Evolutionary conservation across 2,329 filamentous ascomycete species (phyloP).

Genomic region (Alternaria arbusti): DNA sequence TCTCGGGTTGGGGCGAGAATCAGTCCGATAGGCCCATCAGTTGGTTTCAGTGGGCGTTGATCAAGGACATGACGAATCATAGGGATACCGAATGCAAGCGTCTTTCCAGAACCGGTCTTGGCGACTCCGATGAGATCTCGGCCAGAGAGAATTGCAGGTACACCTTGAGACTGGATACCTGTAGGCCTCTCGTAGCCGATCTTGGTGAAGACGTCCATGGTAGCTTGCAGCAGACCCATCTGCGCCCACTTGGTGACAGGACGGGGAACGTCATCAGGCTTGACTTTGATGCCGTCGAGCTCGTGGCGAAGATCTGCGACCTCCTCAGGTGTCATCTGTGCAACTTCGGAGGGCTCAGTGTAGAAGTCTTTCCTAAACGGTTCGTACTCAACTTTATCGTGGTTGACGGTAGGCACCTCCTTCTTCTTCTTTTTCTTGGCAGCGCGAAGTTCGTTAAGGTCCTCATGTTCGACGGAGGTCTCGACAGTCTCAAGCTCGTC

Average conservation of each 20-base stretch:
- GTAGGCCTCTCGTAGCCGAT: slow-evolving; percentile 89
- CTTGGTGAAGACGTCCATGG: slow-evolving; percentile 81
- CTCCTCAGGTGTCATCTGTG: slow-evolving; percentile 83
- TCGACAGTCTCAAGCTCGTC: slow-evolving; percentile 77
- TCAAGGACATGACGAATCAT: slow-evolving; percentile 99
- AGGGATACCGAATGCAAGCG: slow-evolving; percentile 89
- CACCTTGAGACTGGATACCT: slow-evolving; percentile 91
- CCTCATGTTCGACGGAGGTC: slow-evolving; percentile 67
- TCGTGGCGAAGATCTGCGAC: slow-evolving; percentile 81
- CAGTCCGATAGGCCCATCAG: slow-evolving; percentile 85
- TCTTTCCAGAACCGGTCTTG: slow-evolving; percentile 98
- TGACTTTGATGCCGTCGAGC: slow-evolving; percentile 92
- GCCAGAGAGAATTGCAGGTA: slow-evolving; percentile 94
- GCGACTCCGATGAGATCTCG: slow-evolving; percentile 95
- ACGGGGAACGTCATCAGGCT: slow-evolving; percentile 77
- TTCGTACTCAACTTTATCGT: slow-evolving; percentile 83
- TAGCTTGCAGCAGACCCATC: slow-evolving; percentile 86
- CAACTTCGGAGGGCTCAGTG: slow-evolving; percentile 83
- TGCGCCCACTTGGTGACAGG: slow-evolving; percentile 97
- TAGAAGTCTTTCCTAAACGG: slow-evolving; percentile 95
- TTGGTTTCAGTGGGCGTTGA: slow-evolving; percentile 78
- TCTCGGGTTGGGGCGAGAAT: slow-evolving; percentile 96
- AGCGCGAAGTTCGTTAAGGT: slow-evolving; percentile 58
- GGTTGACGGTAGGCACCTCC: slow-evolving; percentile 87
- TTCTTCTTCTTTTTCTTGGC: slow-evolving; percentile 89